Percentiles rank a stretch among this genome's conserved stretches.
These are phyloP conservation scores for Vanrija humicola DNA, from an alignment of 1,284 basidiomycete genomes.

Conservation along the genomic window DNA sequence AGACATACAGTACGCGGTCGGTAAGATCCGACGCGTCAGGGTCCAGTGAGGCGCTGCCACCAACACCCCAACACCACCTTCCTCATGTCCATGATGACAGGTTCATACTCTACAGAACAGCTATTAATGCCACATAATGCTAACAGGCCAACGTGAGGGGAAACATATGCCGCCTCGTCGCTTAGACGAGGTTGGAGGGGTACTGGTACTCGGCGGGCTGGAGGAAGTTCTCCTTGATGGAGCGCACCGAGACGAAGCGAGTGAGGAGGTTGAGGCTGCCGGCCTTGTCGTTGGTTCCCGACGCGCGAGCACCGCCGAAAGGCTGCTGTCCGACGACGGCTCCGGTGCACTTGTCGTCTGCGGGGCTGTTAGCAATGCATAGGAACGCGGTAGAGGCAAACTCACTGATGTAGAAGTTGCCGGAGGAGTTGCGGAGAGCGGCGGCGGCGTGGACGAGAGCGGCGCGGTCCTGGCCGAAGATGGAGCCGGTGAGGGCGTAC, in stretches of 20 bases:
- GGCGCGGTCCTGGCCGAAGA: constrained; percentile 78
- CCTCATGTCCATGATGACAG: too few relatives aligned
- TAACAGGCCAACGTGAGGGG: too few relatives aligned
- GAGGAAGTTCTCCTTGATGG: constrained; percentile 95
- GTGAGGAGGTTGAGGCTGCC: constrained; percentile 88
- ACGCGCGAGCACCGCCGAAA: constrained; percentile 88
- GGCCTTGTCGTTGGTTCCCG: constrained; percentile 97
- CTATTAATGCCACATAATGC: too few relatives aligned
- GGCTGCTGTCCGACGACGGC: constrained; percentile 95
- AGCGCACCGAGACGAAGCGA: constrained; percentile 80
- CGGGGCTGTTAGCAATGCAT: too few relatives aligned
- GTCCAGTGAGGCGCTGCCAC: too few relatives aligned
- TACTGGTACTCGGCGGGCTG: constrained; percentile 71
- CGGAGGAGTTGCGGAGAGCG: constrained; percentile 68
- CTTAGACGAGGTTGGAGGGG: constrained; percentile 73
- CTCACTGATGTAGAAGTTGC: constrained; percentile 87
- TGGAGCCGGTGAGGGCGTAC: constrained; percentile 87
- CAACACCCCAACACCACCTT: too few relatives aligned
- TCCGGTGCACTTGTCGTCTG: constrained; percentile 82
- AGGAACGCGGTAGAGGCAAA: too few relatives aligned
- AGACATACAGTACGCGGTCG: too few relatives aligned
- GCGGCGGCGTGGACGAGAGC: constrained; percentile 72
- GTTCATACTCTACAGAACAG: too few relatives aligned
- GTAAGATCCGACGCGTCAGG: too few relatives aligned
- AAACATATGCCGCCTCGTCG: neutral